Conservation (phyloP, 371 early-diverging fungal genomes). For the Mucor velutinosus region DNA sequence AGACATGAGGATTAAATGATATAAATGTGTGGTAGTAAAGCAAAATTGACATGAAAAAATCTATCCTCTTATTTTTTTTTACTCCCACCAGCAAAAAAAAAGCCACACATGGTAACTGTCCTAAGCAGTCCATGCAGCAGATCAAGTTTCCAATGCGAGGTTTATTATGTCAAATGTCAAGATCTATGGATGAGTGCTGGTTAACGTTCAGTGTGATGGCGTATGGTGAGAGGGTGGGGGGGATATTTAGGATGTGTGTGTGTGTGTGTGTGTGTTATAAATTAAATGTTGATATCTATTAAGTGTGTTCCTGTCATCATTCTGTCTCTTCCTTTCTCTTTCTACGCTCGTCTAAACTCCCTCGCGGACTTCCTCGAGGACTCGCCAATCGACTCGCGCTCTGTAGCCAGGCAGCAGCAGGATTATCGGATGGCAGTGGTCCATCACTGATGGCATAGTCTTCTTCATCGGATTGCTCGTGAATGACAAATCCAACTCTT, state of each 20-base stretch:
- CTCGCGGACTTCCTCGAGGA: slow-evolving; percentile 28
- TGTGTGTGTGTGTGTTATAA: neutral
- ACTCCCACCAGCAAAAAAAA: neutral
- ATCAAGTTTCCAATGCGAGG: neutral
- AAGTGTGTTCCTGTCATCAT: neutral
- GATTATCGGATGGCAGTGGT: slow-evolving; percentile 9
- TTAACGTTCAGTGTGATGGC: no score
- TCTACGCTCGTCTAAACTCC: slow-evolving; percentile 32
- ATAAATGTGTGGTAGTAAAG: neutral
- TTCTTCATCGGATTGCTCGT: slow-evolving; percentile 35
- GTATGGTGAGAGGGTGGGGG: neutral
- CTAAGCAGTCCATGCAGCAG: neutral
- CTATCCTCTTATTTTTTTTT: neutral
- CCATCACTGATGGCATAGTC: slow-evolving; percentile 26
- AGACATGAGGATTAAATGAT: slow-evolving; percentile 27
- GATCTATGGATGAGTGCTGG: neutral
- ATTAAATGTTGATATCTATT: neutral
- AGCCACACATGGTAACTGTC: neutral
- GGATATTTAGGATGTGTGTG: neutral
- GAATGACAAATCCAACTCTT: slow-evolving; percentile 31
- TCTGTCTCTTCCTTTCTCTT: slow-evolving; percentile 15
- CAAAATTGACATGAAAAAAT: neutral
- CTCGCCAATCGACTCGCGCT: slow-evolving; percentile 17
- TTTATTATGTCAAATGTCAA: neutral
- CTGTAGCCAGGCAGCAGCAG: slow-evolving; percentile 23